phyloP scores from a whole-genome alignment of 2,329 filamentous ascomycete species.

The Cladosporium sp. region DNA sequence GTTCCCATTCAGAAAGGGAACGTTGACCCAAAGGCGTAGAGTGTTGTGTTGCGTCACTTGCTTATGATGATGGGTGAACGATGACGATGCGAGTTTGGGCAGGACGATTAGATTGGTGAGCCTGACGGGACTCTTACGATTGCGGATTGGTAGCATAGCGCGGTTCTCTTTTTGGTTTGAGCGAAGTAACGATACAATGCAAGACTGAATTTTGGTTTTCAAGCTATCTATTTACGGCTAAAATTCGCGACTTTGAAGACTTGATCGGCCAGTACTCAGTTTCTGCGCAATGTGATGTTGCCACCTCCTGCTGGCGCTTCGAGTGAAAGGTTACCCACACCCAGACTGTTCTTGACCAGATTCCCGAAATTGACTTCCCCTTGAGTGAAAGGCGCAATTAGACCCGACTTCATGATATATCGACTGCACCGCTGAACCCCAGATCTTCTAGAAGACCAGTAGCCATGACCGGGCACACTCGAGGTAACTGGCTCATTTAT shows the following conservation, averaged over 20 bases:
- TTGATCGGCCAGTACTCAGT: too few relatives aligned
- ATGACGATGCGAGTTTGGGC: background rate
- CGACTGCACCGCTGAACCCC: background rate
- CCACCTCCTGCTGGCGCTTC: background rate
- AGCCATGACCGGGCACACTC: background rate
- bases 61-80: background rate
- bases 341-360: background rate
- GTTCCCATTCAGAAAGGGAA: slow-evolving; percentile 2
- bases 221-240: background rate
- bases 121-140: background rate
- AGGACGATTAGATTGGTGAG: background rate
- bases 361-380: background rate
- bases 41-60: background rate
- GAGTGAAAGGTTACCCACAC: background rate
- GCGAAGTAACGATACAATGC: background rate
- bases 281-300: background rate
- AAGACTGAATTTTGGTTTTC: background rate
- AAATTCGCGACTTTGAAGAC: background rate
- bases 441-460: background rate
- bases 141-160: slow-evolving; percentile 2
- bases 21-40: slow-evolving; percentile 15
- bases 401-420: background rate
- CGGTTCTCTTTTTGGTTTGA: background rate
- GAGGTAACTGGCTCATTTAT: background rate
- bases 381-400: background rate